These are phyloP conservation scores for Strobilomyces dryophilus DNA, from an alignment of 768 basidiomycete genomes.

Conservation along the genomic window DNA sequence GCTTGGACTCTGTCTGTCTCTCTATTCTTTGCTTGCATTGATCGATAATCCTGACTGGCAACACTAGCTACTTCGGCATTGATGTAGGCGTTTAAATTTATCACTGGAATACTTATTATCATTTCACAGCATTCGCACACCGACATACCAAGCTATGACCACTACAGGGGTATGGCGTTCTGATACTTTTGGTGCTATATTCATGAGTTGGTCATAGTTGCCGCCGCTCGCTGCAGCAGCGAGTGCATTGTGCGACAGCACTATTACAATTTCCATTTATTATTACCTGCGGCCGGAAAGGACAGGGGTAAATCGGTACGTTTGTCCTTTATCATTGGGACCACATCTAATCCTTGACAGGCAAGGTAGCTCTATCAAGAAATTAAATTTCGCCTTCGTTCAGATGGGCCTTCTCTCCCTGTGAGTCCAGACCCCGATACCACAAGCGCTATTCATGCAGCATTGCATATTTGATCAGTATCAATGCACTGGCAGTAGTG, in stretches of 20 bases:
- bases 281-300: not conserved
- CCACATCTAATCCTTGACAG: not conserved
- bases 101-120: not conserved
- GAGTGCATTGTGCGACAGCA: slow-evolving; percentile 17
- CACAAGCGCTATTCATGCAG: not conserved
- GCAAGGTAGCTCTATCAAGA: slow-evolving; percentile 9
- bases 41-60: not conserved
- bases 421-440: not conserved
- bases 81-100: slow-evolving; percentile 2
- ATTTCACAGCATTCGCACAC: slow-evolving; percentile 5
- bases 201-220: slow-evolving; percentile 2
- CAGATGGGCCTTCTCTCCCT: not conserved
- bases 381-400: not conserved
- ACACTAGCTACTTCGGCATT: slow-evolving; percentile 1
- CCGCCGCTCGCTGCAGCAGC: slow-evolving; percentile 6
- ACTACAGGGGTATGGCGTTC: slow-evolving; percentile 3
- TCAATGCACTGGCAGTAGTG: slow-evolving; percentile 10
- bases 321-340: not conserved
- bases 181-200: not conserved
- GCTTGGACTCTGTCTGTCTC: slow-evolving; percentile 14
- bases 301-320: slow-evolving; percentile 1
- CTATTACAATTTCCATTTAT: slow-evolving; percentile 12
- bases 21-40: not conserved
- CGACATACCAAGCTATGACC: slow-evolving; percentile 4
- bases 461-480: not conserved